phyloP scores from a whole-genome alignment of 1,284 basidiomycete species.

The Ustilago vetiveriae region DNA sequence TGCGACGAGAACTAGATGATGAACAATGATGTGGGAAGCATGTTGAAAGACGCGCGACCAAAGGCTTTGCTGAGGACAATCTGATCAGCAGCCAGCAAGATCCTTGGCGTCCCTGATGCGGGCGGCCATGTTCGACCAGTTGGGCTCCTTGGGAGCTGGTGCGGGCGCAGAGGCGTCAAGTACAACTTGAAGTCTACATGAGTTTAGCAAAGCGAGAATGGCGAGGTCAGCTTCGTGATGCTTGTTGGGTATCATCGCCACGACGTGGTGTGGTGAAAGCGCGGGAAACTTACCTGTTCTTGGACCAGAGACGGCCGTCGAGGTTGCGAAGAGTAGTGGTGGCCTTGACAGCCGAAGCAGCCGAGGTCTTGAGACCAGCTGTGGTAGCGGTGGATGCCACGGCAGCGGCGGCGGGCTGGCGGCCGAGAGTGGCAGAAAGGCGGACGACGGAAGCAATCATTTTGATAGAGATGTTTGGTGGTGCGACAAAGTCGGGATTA shows the following conservation, averaged over 20 bases:
- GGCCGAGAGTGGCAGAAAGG: constrained; percentile 42
- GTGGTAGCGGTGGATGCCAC: constrained; percentile 26
- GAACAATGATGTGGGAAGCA: not conserved
- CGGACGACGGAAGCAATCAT: constrained; percentile 48
- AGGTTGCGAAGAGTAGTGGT: constrained; percentile 30
- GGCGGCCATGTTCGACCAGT: constrained; percentile 46
- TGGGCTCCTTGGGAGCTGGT: constrained; percentile 27
- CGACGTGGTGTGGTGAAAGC: too few relatives aligned
- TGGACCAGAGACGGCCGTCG: constrained; percentile 43
- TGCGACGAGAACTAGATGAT: not conserved
- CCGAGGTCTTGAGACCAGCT: constrained; percentile 48
- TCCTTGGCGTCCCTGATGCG: constrained; percentile 42
- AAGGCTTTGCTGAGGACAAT: not conserved
- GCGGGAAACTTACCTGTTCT: constrained; percentile 37
- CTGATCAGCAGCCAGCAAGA: constrained; percentile 41
- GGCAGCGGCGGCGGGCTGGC: constrained; percentile 34
- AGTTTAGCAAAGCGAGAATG: not conserved
- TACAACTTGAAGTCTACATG: constrained; percentile 29
- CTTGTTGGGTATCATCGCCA: not conserved
- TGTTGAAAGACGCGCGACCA: too few relatives aligned
- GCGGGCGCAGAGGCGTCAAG: constrained; percentile 31
- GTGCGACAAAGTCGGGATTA: too few relatives aligned
- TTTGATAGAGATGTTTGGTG: too few relatives aligned
- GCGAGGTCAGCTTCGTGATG: constrained; percentile 2
- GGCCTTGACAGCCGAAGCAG: constrained; percentile 25